Evolutionary conservation across 805 yeast genomes (phyloP).

Genomic region (fission yeast (Schizosaccharomyces pombe)): DNA sequence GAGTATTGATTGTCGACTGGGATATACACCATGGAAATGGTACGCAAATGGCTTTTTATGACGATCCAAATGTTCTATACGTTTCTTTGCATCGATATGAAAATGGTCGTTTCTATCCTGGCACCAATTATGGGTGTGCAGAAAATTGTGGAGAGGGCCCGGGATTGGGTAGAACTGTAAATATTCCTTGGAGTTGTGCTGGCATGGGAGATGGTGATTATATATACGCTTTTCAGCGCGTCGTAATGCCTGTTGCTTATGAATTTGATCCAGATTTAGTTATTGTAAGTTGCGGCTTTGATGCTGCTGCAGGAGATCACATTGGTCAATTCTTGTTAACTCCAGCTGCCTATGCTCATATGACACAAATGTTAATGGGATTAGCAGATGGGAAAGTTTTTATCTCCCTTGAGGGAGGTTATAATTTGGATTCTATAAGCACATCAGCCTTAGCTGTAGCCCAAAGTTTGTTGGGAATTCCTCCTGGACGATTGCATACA

Average conservation of each 20-base stretch:
- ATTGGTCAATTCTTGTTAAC: conserved; percentile 91
- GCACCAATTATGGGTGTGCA: conserved; percentile 63
- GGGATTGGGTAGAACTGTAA: conserved; percentile 73
- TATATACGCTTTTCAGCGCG: conserved; percentile 65
- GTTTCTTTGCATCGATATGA: conserved; percentile 84
- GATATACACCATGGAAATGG: conserved; percentile 99
- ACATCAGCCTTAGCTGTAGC: conserved; percentile 80
- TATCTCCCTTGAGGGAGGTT: conserved; percentile 88
- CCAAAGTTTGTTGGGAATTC: conserved; percentile 77
- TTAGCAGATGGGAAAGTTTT: conserved; percentile 73
- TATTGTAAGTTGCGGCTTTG: conserved; percentile 85
- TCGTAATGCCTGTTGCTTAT: conserved; percentile 65
- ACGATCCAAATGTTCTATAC: conserved; percentile 77
- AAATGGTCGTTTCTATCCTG: conserved; percentile 80
- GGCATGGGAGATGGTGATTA: conserved; percentile 95
- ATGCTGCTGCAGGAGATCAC: conserved; percentile 95
- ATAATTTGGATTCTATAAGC: conserved; percentile 75
- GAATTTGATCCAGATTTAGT: conserved; percentile 87
- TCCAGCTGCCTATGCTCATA: conserved; percentile 87
- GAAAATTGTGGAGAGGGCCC: conserved; percentile 62
- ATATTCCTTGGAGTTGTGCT: conserved; percentile 78
- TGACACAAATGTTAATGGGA: conserved; percentile 77
- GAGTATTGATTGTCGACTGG: conserved; percentile 79
- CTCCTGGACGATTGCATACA: conserved; percentile 54
- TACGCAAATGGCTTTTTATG: conserved; percentile 73